These are phyloP conservation scores for Diversispora epigaea DNA, from an alignment of 192 early-diverging fungal species.

Conservation along the genomic window DNA sequence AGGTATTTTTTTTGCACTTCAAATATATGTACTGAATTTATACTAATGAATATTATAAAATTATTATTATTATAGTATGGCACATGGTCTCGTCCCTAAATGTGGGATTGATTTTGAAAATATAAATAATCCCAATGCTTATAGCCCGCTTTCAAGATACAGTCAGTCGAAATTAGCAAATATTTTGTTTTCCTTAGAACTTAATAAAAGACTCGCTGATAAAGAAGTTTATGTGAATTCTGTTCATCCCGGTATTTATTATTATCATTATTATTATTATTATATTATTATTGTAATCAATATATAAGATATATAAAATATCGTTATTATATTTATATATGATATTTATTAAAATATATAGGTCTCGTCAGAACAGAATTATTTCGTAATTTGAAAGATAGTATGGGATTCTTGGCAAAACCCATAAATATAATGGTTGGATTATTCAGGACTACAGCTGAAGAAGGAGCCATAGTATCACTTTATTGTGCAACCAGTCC, in stretches of 20 bases:
- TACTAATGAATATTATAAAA: conserved; percentile 41
- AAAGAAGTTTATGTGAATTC: conserved; percentile 42
- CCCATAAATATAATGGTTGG: neutral
- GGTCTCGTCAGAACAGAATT: too few relatives aligned
- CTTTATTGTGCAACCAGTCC: conserved; percentile 53
- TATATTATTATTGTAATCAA: neutral
- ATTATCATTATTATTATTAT: neutral
- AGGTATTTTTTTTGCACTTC: neutral
- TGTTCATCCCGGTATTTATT: conserved; percentile 47
- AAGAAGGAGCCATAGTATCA: conserved; percentile 48
- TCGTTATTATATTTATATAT: neutral
- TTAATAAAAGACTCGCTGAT: conserved; percentile 40
- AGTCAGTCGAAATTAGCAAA: conserved; percentile 59
- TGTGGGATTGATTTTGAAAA: conserved; percentile 47
- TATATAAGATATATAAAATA: neutral
- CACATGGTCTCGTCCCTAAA: conserved; percentile 33
- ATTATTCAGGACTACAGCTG: conserved; percentile 23
- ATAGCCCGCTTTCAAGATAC: conserved; percentile 40
- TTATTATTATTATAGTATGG: conserved; percentile 38
- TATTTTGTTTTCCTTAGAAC: conserved; percentile 49
- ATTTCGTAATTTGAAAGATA: neutral
- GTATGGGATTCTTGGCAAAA: neutral
- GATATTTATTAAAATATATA: too few relatives aligned
- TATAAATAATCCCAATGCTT: conserved; percentile 38
- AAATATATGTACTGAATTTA: conserved; percentile 25